phyloP scores from a whole-genome alignment of 2,329 filamentous ascomycete species.

The Colletotrichum simmondsii region DNA sequence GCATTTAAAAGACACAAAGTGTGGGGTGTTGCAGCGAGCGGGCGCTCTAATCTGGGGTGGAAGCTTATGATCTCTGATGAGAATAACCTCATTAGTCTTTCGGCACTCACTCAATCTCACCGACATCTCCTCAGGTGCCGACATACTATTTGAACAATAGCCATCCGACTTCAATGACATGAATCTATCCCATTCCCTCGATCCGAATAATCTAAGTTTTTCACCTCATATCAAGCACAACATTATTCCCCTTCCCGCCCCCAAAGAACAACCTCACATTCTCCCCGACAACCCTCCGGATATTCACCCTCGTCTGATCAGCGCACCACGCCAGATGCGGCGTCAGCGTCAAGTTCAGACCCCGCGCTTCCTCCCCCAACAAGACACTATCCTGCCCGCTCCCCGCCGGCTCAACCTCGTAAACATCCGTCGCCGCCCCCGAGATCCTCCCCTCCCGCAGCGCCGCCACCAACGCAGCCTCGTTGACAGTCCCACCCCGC shows the following conservation, averaged over 20 bases:
- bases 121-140: neutral
- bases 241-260: slow-evolving; percentile 24
- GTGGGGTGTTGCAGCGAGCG: slow-evolving; percentile 3
- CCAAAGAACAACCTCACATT: slow-evolving; percentile 25
- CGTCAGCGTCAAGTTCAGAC: slow-evolving; percentile 44
- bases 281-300: slow-evolving; percentile 30
- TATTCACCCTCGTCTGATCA: slow-evolving; percentile 34
- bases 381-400: slow-evolving; percentile 31
- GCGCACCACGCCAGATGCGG: slow-evolving; percentile 42
- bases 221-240: slow-evolving; percentile 29
- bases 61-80: neutral
- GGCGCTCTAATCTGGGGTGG: neutral
- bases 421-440: slow-evolving; percentile 50
- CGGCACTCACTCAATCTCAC: neutral
- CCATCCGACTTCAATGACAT: neutral
- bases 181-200: neutral
- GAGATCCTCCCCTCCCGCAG: slow-evolving; percentile 42
- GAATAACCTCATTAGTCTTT: neutral
- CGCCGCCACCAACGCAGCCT: slow-evolving; percentile 45
- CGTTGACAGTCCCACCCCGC: slow-evolving; percentile 47
- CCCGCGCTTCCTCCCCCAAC: slow-evolving; percentile 17
- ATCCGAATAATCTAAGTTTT: neutral
- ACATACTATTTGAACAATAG: neutral
- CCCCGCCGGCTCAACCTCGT: slow-evolving; percentile 38
- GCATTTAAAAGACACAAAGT: slow-evolving; percentile 10